Conservation (phyloP, 768 basidiomycete species). For the Trichaptum fuscoviolaceum region DNA sequence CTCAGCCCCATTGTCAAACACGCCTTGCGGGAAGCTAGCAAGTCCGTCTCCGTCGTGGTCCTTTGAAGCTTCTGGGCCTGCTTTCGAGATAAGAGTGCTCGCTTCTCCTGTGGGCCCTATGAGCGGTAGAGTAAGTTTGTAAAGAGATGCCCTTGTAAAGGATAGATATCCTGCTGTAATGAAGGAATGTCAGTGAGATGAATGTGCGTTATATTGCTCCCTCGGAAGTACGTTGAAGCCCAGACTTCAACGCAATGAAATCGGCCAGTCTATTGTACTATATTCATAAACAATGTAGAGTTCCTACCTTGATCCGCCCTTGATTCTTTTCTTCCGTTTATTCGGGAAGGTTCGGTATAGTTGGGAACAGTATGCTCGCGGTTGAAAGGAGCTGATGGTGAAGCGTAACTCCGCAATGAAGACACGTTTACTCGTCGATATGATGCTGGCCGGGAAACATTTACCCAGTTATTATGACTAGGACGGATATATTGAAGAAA, state of each 20-base stretch:
- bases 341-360: not conserved
- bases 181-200: not conserved
- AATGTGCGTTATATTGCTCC: not conserved
- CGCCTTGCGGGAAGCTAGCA: not conserved
- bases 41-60: not conserved
- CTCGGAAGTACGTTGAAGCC: not conserved
- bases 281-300: not conserved
- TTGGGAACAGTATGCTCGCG: not conserved
- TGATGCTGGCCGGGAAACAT: not conserved
- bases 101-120: not conserved
- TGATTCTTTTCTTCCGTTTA: not conserved
- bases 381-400: not conserved
- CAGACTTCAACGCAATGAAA: not conserved
- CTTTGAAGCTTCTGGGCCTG: not conserved
- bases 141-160: slow-evolving; percentile 2
- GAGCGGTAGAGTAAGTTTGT: slow-evolving; percentile 4
- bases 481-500: not conserved
- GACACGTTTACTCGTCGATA: not conserved
- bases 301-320: not conserved
- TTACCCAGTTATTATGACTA: not conserved
- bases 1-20: not conserved
- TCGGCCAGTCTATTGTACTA: not conserved
- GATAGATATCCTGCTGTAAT: not conserved
- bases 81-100: not conserved
- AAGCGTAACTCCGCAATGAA: not conserved